Evolutionary conservation across 768 basidiomycete genomes (phyloP).

Genomic region (Candolleomyces aberdarensis): DNA sequence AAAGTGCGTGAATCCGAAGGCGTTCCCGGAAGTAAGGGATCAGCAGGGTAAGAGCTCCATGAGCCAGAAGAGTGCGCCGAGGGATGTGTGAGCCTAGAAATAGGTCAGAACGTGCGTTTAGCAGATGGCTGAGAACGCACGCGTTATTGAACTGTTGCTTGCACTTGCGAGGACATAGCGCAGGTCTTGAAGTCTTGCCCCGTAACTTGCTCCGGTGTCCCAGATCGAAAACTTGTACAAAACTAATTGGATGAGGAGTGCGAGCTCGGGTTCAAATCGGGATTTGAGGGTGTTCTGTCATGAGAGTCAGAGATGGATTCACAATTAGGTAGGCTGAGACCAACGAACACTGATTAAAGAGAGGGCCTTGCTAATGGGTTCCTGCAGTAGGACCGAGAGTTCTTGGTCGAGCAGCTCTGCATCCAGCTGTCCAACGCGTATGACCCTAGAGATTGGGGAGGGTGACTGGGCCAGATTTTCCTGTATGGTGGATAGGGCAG

Average conservation of each 20-base stretch:
- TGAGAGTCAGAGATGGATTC: slow-evolving; percentile 6
- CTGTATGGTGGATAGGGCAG: slow-evolving; percentile 47
- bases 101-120: slow-evolving; percentile 7
- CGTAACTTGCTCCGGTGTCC: slow-evolving; percentile 78
- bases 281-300: slow-evolving; percentile 53
- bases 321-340: not conserved
- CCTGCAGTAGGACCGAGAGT: slow-evolving; percentile 74
- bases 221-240: slow-evolving; percentile 84
- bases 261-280: slow-evolving; percentile 72
- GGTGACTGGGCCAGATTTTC: slow-evolving; percentile 30
- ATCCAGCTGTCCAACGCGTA: slow-evolving; percentile 89
- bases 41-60: slow-evolving; percentile 70
- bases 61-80: slow-evolving; percentile 55
- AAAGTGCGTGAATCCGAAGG: slow-evolving; percentile 71
- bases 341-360: slow-evolving; percentile 60
- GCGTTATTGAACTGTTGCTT: slow-evolving; percentile 22
- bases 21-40: slow-evolving; percentile 79
- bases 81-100: slow-evolving; percentile 65
- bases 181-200: slow-evolving; percentile 78
- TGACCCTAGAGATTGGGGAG: slow-evolving; percentile 42
- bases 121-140: slow-evolving; percentile 27
- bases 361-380: slow-evolving; percentile 76
- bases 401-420: slow-evolving; percentile 89
- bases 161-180: slow-evolving; percentile 45
- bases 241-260: slow-evolving; percentile 62